Evolutionary conservation across 2,329 filamentous ascomycete genomes (phyloP).

Genomic region (Rutstroemia sydowiana): DNA sequence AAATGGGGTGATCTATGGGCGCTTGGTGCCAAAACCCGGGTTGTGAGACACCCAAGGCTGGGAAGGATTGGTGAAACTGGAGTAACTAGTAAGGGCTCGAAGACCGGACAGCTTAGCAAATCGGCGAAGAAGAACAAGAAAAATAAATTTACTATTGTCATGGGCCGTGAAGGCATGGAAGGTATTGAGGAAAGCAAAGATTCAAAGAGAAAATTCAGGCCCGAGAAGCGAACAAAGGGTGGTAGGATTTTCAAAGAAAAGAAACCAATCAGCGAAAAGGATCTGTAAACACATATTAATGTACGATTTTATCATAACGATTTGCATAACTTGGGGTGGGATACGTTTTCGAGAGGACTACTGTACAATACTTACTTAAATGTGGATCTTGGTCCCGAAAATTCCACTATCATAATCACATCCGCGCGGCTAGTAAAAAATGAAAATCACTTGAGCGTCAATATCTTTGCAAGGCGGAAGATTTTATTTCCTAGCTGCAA

Average conservation of each 20-base stretch:
- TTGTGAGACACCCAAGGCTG: conserved; percentile 51
- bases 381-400: background rate
- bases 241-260: conserved; percentile 31
- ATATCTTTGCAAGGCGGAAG: background rate
- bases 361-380: too few relatives aligned
- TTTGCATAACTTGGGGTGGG: background rate
- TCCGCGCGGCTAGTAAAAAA: too few relatives aligned
- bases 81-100: conserved; percentile 24
- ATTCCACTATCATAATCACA: background rate
- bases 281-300: conserved; percentile 13
- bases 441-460: too few relatives aligned
- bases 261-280: conserved; percentile 28
- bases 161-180: conserved; percentile 26
- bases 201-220: conserved; percentile 17
- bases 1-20: conserved; percentile 95
- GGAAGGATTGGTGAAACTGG: conserved; percentile 36
- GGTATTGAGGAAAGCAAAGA: conserved; percentile 24
- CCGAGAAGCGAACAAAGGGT: conserved; percentile 30
- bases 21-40: conserved; percentile 81
- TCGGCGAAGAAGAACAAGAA: conserved; percentile 36
- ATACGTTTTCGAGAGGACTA: background rate
- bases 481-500: too few relatives aligned
- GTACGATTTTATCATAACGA: background rate
- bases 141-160: conserved; percentile 34
- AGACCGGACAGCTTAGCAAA: conserved; percentile 31